These are phyloP conservation scores for Bacidia gigantensis DNA, from an alignment of 495 filamentous ascomycete genomes.

Conservation along the genomic window DNA sequence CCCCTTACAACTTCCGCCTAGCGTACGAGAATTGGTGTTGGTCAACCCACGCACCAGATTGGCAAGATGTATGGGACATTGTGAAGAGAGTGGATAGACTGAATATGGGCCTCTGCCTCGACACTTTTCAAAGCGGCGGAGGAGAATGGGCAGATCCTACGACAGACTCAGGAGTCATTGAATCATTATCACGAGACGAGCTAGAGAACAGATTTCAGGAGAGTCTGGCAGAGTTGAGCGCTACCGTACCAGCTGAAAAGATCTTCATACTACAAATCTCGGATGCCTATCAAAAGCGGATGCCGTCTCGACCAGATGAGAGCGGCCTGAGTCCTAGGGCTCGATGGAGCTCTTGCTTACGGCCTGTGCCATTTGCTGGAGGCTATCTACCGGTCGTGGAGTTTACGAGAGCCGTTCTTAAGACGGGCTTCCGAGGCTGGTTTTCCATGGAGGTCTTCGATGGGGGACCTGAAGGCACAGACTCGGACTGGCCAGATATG, in stretches of 20 bases:
- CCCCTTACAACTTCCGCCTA: slow-evolving; percentile 39
- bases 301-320: slow-evolving; percentile 33
- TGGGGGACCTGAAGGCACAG: slow-evolving; percentile 42
- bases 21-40: slow-evolving; percentile 84
- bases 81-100: slow-evolving; percentile 42
- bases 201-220: slow-evolving; percentile 36
- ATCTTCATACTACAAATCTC: slow-evolving; percentile 66
- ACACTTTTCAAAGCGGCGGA: slow-evolving; percentile 70
- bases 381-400: slow-evolving; percentile 60
- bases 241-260: slow-evolving; percentile 50
- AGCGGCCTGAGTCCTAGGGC: slow-evolving; percentile 42
- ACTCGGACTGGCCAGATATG: slow-evolving; percentile 44
- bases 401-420: slow-evolving; percentile 51
- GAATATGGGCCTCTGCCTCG: slow-evolving; percentile 65
- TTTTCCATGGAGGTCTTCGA: slow-evolving; percentile 72
- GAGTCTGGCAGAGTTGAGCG: slow-evolving; percentile 40
- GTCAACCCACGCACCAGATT: slow-evolving; percentile 56
- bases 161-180: slow-evolving; percentile 45
- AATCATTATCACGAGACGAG: slow-evolving; percentile 24
- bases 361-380: slow-evolving; percentile 57
- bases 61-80: slow-evolving; percentile 56
- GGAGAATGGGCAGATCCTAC: slow-evolving; percentile 68
- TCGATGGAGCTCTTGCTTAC: slow-evolving; percentile 57
- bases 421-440: slow-evolving; percentile 59
- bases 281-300: slow-evolving; percentile 55